Conservation (phyloP, 371 early-diverging fungal species). For the Mucor irregularis region DNA sequence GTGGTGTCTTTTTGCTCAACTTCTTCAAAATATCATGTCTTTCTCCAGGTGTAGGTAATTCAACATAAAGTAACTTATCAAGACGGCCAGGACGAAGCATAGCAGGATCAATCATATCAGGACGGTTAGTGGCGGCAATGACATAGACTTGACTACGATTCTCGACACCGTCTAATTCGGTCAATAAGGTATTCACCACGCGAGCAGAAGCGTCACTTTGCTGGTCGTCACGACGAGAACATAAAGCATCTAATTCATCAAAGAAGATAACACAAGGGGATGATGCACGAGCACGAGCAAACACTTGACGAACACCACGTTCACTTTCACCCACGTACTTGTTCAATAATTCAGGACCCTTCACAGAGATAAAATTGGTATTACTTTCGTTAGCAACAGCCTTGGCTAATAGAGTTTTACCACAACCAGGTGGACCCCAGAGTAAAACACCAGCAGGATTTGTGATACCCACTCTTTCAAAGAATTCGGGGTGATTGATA, state of each 20-base stretch:
- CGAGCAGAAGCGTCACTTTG: constrained; percentile 92
- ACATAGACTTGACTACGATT: constrained; percentile 91
- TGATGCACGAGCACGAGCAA: constrained; percentile 94
- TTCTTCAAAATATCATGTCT: constrained; percentile 90
- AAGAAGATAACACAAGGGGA: constrained; percentile 98
- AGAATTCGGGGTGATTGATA: constrained; percentile 92
- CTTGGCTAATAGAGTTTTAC: constrained; percentile 99
- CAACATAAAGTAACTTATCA: constrained; percentile 97
- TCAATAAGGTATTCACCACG: constrained; percentile 97
- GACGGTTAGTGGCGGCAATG: constrained; percentile 99
- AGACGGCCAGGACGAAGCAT: constrained; percentile 98
- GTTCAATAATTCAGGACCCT: constrained; percentile 98
- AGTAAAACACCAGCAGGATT: constrained; percentile 95
- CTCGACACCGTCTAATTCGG: constrained; percentile 98
- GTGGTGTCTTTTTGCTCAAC: constrained; percentile 80
- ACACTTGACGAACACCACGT: constrained; percentile 96
- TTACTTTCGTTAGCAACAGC: constrained; percentile 97
- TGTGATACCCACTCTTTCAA: constrained; percentile 90
- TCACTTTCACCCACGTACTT: constrained; percentile 99
- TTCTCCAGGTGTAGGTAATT: constrained; percentile 83
- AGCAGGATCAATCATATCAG: constrained; percentile 98
- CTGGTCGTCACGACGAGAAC: constrained; percentile 71
- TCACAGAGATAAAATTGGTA: constrained; percentile 98
- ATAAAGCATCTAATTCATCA: constrained; percentile 99
- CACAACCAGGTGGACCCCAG: constrained; percentile 99